These are phyloP conservation scores for Chenopodium album DNA, from an alignment of 148 eudicot species.

Conservation along the genomic window DNA sequence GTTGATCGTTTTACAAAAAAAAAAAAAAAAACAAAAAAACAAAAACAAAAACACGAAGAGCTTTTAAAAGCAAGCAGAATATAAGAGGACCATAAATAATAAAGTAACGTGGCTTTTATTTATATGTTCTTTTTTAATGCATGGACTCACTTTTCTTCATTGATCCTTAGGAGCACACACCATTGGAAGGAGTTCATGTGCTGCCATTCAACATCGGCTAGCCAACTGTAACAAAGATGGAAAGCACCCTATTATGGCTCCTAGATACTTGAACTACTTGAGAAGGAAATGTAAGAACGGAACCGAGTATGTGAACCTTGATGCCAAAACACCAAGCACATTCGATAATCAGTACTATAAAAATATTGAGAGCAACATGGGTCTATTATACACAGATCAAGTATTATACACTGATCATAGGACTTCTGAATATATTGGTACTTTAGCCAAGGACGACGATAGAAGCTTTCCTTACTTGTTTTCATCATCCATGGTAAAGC, in stretches of 20 bases:
- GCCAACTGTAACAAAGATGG: slow-evolving; percentile 51
- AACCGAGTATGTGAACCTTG: slow-evolving; percentile 48
- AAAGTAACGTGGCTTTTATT: too few relatives aligned
- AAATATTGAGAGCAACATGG: slow-evolving; percentile 61
- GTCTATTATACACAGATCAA: slow-evolving; percentile 66
- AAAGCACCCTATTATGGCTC: slow-evolving; percentile 46
- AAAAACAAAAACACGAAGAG: too few relatives aligned
- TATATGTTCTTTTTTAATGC: neutral
- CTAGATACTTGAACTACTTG: slow-evolving; percentile 52
- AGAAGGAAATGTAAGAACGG: slow-evolving; percentile 66
- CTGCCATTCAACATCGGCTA: slow-evolving; percentile 46
- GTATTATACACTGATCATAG: slow-evolving; percentile 54
- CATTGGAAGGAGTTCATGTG: slow-evolving; percentile 65
- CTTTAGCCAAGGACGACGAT: slow-evolving; percentile 38
- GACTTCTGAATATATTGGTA: slow-evolving; percentile 41
- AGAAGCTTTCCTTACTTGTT: slow-evolving; percentile 41
- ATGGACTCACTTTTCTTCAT: neutral
- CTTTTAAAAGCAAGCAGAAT: too few relatives aligned
- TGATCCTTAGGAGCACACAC: slow-evolving; percentile 60
- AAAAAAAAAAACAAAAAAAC: too few relatives aligned
- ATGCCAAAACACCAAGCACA: slow-evolving; percentile 46
- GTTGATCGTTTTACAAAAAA: too few relatives aligned
- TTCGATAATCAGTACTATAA: slow-evolving; percentile 60
- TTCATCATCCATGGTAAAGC: slow-evolving; percentile 69
- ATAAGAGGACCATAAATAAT: too few relatives aligned